phyloP scores from a whole-genome alignment of 176 grass and related monocot species.

The Ensete glaucum region DNA sequence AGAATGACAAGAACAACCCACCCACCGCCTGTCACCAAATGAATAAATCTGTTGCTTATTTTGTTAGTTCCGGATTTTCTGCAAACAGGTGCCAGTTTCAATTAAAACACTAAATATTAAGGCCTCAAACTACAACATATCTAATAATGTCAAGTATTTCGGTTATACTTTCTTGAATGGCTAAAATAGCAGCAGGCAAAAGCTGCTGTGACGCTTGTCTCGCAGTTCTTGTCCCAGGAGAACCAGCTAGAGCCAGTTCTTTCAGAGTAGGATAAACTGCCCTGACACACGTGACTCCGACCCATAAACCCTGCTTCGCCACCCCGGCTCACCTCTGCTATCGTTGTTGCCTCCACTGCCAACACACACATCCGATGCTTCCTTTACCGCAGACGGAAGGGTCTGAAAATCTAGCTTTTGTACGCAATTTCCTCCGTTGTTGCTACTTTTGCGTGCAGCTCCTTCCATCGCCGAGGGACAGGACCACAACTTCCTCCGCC shows the following conservation, averaged over 20 bases:
- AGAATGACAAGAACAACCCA: slow-evolving; percentile 26
- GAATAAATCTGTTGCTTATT: slow-evolving; percentile 58
- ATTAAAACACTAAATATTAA: not conserved
- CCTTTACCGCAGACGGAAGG: too few species aligned
- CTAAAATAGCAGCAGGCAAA: slow-evolving; percentile 53
- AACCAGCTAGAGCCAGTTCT: slow-evolving; percentile 70
- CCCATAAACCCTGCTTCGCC: too few species aligned
- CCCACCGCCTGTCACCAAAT: slow-evolving; percentile 94
- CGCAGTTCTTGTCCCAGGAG: slow-evolving; percentile 64
- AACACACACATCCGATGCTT: too few species aligned
- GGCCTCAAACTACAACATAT: not conserved
- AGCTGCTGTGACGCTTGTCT: slow-evolving; percentile 84
- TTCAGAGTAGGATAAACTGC: slow-evolving; percentile 64
- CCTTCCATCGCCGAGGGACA: too few species aligned
- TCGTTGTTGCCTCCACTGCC: too few species aligned
- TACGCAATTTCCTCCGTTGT: too few species aligned
- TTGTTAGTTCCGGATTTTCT: slow-evolving; percentile 66
- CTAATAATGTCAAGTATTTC: not conserved
- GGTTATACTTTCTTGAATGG: slow-evolving; percentile 64
- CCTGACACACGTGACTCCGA: slow-evolving; percentile 1
- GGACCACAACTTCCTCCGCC: too few species aligned
- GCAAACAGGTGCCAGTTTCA: slow-evolving; percentile 2
- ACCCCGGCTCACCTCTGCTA: too few species aligned
- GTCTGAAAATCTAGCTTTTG: too few species aligned
- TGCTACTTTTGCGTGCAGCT: too few species aligned